Evolutionary conservation across 768 basidiomycete genomes (phyloP).

Genomic region (Lactarius tabidus): DNA sequence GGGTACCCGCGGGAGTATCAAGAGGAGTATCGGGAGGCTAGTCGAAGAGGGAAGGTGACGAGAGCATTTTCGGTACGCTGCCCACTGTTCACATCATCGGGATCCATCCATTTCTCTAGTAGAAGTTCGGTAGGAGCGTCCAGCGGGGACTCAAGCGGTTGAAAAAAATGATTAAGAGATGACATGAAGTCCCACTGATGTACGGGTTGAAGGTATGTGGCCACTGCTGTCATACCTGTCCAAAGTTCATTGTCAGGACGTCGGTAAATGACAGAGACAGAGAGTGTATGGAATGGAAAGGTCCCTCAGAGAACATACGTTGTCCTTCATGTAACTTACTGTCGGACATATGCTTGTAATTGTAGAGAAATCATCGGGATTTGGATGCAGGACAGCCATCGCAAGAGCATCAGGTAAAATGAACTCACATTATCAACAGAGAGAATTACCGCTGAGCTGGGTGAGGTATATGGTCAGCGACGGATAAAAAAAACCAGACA

Average conservation of each 20-base stretch:
- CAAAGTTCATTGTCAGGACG: slow-evolving; percentile 14
- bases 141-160: slow-evolving; percentile 18
- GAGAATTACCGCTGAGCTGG: neutral
- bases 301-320: slow-evolving; percentile 28
- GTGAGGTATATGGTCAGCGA: slow-evolving; percentile 1
- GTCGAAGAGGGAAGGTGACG: neutral
- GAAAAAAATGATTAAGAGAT: slow-evolving; percentile 21
- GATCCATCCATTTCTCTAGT: slow-evolving; percentile 5
- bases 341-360: slow-evolving; percentile 30
- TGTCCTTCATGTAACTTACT: slow-evolving; percentile 26
- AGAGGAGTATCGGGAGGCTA: neutral
- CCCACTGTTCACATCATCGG: neutral
- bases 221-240: neutral
- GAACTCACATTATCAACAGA: slow-evolving; percentile 13
- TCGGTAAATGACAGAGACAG: neutral
- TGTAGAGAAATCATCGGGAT: slow-evolving; percentile 23
- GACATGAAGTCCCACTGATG: neutral
- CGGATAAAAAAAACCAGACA: neutral
- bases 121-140: slow-evolving; percentile 18
- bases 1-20: slow-evolving; percentile 12
- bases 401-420: neutral
- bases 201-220: slow-evolving; percentile 2
- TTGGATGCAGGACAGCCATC: neutral
- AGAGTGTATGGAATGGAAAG: neutral
- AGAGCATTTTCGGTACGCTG: slow-evolving; percentile 11